Percentiles rank a stretch among this genome's conserved stretches.
phyloP scores from a whole-genome alignment of 2,329 filamentous ascomycete species.

The Ophiostoma quercus region DNA sequence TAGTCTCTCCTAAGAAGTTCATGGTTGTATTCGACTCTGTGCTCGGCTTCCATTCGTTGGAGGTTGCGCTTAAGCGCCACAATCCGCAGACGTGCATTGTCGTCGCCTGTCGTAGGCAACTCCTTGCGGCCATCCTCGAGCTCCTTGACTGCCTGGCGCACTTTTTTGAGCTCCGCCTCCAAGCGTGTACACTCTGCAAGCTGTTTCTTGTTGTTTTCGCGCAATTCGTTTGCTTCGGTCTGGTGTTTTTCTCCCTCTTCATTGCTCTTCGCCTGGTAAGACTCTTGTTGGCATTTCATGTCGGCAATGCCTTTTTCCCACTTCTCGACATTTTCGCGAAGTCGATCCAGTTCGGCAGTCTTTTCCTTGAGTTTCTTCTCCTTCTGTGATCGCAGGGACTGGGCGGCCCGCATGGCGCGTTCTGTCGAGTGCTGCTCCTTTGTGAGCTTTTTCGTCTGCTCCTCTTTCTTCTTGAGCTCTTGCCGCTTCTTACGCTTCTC shows the following conservation, averaged over 20 bases:
- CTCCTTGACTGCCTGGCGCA: constrained; percentile 64
- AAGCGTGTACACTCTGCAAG: constrained; percentile 61
- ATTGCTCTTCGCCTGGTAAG: constrained; percentile 50
- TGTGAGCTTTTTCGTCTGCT: constrained; percentile 77
- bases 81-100: constrained; percentile 50
- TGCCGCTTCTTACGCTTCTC: constrained; percentile 76
- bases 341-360: constrained; percentile 60
- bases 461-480: constrained; percentile 81
- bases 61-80: constrained; percentile 51
- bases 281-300: constrained; percentile 52
- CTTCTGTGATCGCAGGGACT: constrained; percentile 72
- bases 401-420: constrained; percentile 72
- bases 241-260: constrained; percentile 49
- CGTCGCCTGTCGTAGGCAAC: constrained; percentile 56
- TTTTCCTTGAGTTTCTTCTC: constrained; percentile 67
- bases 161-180: constrained; percentile 68
- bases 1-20: constrained; percentile 31
- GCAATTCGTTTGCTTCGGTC: constrained; percentile 47
- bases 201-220: constrained; percentile 52
- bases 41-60: constrained; percentile 48
- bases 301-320: constrained; percentile 60
- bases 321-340: constrained; percentile 63
- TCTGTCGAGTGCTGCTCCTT: constrained; percentile 75
- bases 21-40: constrained; percentile 47
- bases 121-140: constrained; percentile 66